Evolutionary conservation across 2,329 filamentous ascomycete genomes (phyloP).

Genomic region (Talaromyces sp.): DNA sequence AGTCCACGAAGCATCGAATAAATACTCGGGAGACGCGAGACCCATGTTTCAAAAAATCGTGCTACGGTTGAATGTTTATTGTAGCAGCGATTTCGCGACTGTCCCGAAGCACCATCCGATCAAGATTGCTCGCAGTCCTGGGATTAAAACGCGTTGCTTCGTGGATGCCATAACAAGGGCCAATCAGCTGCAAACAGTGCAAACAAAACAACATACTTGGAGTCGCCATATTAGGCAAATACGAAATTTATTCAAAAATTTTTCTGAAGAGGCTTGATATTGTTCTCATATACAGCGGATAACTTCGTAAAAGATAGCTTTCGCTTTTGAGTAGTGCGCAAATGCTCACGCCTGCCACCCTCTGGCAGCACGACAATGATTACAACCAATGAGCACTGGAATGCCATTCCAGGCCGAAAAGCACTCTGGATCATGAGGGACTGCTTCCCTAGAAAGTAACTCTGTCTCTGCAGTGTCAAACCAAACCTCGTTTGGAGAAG

Average conservation of each 20-base stretch:
- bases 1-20: slow-evolving; percentile 51
- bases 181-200: neutral
- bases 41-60: slow-evolving; percentile 19
- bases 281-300: neutral
- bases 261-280: neutral
- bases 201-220: neutral
- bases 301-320: neutral
- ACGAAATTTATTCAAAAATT: neutral
- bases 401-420: slow-evolving; percentile 28
- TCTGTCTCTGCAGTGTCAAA: slow-evolving; percentile 31
- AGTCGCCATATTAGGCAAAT: neutral
- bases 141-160: neutral
- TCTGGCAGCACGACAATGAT: slow-evolving; percentile 21
- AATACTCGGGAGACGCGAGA: slow-evolving; percentile 26
- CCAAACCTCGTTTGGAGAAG: slow-evolving; percentile 33
- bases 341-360: slow-evolving; percentile 25
- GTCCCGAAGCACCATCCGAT: slow-evolving; percentile 3
- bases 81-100: neutral
- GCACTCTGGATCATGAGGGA: slow-evolving; percentile 28
- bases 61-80: neutral
- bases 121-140: neutral
- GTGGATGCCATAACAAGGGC: neutral
- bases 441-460: slow-evolving; percentile 20
- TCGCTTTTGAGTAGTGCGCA: neutral
- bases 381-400: slow-evolving; percentile 31